Evolutionary conservation across 2,329 filamentous ascomycete species (phyloP).

Genomic region (Helicocarpus griseus): DNA sequence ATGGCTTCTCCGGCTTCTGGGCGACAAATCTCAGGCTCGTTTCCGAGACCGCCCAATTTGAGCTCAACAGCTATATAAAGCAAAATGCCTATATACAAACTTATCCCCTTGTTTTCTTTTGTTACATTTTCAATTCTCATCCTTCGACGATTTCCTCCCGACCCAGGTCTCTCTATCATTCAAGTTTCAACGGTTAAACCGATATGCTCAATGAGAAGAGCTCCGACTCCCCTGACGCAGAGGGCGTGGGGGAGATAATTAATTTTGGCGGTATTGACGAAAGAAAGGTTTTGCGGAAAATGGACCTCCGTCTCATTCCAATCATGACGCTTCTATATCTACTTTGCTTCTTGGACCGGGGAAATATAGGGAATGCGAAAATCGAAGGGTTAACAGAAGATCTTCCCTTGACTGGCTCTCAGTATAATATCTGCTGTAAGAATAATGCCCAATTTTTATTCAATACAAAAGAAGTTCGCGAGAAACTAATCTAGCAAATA

Average conservation of each 20-base stretch:
- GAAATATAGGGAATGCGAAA: slow-evolving; percentile 19
- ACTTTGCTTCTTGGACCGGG: slow-evolving; percentile 21
- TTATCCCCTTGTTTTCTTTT: too few species aligned
- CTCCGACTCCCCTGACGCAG: background rate
- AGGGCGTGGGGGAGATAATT: background rate
- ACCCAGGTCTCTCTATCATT: background rate
- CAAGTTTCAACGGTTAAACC: background rate
- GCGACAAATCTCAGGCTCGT: too few species aligned
- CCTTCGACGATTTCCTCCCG: too few species aligned
- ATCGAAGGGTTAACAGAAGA: slow-evolving; percentile 15
- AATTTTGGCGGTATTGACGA: slow-evolving; percentile 28
- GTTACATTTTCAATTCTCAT: background rate
- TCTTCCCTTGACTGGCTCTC: slow-evolving; percentile 13
- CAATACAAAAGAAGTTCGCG: background rate
- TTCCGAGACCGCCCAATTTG: too few species aligned
- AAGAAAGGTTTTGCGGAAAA: slow-evolving; percentile 30
- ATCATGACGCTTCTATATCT: slow-evolving; percentile 30
- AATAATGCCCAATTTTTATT: background rate
- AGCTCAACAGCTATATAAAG: too few species aligned
- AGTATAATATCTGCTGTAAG: slow-evolving; percentile 19
- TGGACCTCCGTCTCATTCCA: slow-evolving; percentile 29
- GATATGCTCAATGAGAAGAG: background rate
- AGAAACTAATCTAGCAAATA: background rate
- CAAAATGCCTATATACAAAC: too few species aligned
- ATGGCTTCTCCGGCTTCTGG: too few species aligned